phyloP scores from a whole-genome alignment of 331 rosid species.

The Quercus phellos region DNA sequence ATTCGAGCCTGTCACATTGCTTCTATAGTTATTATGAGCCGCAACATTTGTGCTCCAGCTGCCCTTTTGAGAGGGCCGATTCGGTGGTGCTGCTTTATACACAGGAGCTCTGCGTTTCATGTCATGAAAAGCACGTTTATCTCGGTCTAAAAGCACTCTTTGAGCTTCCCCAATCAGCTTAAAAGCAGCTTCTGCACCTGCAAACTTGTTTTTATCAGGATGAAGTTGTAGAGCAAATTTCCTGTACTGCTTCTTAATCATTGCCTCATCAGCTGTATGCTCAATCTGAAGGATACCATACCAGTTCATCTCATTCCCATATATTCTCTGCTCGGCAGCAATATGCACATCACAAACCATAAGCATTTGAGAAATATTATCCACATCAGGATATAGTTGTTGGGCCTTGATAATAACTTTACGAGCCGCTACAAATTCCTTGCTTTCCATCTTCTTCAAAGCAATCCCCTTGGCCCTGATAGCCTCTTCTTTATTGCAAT shows the following conservation, averaged over 20 bases:
- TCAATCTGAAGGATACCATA: constrained; percentile 80
- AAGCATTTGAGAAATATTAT: constrained; percentile 78
- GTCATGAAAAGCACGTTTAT: constrained; percentile 57
- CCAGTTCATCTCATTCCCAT: constrained; percentile 64
- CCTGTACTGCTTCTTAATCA: constrained; percentile 78
- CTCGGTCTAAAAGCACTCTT: constrained; percentile 67
- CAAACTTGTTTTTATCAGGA: constrained; percentile 91
- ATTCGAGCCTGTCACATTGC: constrained; percentile 31
- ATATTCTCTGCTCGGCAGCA: constrained; percentile 52
- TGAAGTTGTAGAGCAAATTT: constrained; percentile 91
- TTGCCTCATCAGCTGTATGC: constrained; percentile 57
- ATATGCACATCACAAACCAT: constrained; percentile 86
- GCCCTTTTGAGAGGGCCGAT: constrained; percentile 38
- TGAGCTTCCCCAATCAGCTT: constrained; percentile 92
- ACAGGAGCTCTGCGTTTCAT: constrained; percentile 35
- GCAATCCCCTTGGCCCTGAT: constrained; percentile 79
- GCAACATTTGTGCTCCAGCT: constrained; percentile 36
- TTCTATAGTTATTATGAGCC: constrained; percentile 43
- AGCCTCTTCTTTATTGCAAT: constrained; percentile 93
- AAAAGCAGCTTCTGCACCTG: constrained; percentile 96
- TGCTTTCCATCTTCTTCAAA: constrained; percentile 71
- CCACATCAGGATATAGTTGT: constrained; percentile 70
- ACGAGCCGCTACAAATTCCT: constrained; percentile 75
- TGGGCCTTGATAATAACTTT: constrained; percentile 63
- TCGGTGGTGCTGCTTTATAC: constrained; percentile 28